Evolutionary conservation across 2,329 filamentous ascomycete genomes (phyloP), one percentile per base, ranked within the genome.

Genomic region (Laburnicola sp.): DNA sequence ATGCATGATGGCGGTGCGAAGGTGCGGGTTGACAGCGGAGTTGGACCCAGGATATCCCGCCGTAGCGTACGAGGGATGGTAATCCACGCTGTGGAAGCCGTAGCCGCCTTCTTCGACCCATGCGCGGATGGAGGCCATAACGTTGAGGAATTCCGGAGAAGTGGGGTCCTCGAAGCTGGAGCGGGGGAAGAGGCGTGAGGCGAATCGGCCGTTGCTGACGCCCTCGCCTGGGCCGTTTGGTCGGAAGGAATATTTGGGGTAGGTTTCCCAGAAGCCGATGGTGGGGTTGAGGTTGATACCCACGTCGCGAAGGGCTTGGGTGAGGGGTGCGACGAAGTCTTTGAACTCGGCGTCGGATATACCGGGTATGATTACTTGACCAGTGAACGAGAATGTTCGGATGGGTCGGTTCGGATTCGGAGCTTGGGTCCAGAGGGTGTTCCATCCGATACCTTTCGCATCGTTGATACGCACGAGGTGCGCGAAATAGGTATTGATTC

Each of bases 171-270:
- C 51, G 5, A 75, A 61, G n/a, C 55, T 61, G 9, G 53, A 43
- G 22, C 64, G 56, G 1, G 71, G 73, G 2, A 75, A 60, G 2
- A 75, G 65, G 8, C 64, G 62, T 2, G 64, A 67, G 22, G 50
- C 63, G 35, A 67, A 63, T 28, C 64, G 64, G 3, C 53, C 34
- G 44, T 55, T 60, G 10, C 41, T 46, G 4, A 55, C 61, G 10
- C 51, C 48, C 26, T 58, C 63, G 25, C 47, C 60, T 9, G 60
- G 58, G n/a, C 60, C 63, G 5, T 57, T 51, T 9, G 53, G 56
- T 4, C 51, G 45, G 31, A 50, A 60, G 5, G 50, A 56, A 40
- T 60, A 60, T 9, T 60, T 40, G 1, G 63, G 52, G 25, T 60
- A 66, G 11, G 54, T 59, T 3, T 51, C 35, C 57, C 51, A 63